A percentile compares a stretch with the other conserved stretches of the same genome.
These are phyloP conservation scores for Cyclotella cryptica DNA, from an alignment of 108 stramenopile species.

Conservation along the genomic window DNA sequence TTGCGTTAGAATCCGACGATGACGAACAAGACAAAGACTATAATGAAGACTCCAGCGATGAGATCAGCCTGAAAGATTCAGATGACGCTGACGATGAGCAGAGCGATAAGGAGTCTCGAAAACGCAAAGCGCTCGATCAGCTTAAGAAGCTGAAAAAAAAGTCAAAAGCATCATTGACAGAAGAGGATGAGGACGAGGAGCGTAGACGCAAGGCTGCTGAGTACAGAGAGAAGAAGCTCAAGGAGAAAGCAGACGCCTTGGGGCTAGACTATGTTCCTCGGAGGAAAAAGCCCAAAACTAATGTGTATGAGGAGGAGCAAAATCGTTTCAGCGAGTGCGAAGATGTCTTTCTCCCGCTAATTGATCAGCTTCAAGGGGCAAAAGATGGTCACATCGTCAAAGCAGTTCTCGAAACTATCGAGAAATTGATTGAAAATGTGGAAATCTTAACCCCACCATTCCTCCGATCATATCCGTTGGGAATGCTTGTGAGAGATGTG, in stretches of 20 bases:
- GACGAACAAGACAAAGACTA: constrained; percentile 51
- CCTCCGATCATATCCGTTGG: constrained; percentile 48
- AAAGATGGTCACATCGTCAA: constrained; percentile 38
- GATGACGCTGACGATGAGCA: constrained; percentile 14
- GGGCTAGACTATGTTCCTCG: constrained; percentile 30
- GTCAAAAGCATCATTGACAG: constrained; percentile 26
- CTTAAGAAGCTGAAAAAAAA: constrained; percentile 26
- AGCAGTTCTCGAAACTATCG: constrained; percentile 32
- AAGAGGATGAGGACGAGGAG: constrained; percentile 43
- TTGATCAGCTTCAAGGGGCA: constrained; percentile 42
- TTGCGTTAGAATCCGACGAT: constrained; percentile 27
- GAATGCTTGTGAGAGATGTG: constrained; percentile 51
- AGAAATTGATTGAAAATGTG: constrained; percentile 32
- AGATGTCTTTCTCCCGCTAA: constrained; percentile 52
- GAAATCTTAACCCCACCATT: constrained; percentile 58
- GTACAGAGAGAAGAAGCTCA: constrained; percentile 26
- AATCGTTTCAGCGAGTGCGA: constrained; percentile 49
- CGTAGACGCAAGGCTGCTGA: constrained; percentile 7
- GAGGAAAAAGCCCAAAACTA: constrained; percentile 19
- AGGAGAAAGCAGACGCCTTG: constrained; percentile 24
- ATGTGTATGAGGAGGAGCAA: constrained; percentile 29
- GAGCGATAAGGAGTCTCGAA: constrained; percentile 6
- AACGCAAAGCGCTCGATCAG: constrained; percentile 27
- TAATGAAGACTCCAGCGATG: constrained; percentile 30
- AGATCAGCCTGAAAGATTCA: constrained; percentile 18